A percentile compares a stretch with the other conserved stretches of the same genome.
Conservation (phyloP, 352 stramenopile genomes). For the Phytophthora brassicae region DNA sequence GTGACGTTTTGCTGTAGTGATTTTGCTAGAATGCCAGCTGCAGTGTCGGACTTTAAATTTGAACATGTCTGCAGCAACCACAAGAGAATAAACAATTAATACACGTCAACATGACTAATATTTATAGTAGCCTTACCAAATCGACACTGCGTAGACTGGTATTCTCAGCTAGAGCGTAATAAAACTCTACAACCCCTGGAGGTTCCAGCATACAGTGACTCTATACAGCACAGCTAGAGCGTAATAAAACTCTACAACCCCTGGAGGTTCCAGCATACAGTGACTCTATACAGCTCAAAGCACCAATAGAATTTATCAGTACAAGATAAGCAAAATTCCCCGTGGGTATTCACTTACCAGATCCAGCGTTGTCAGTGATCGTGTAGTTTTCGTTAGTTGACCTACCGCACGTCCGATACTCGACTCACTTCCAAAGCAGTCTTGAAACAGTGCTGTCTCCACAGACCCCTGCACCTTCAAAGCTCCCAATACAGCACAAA, state of each 20-base stretch:
- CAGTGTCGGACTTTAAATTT: slow-evolving; percentile 65
- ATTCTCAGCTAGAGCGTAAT: slow-evolving; percentile 53
- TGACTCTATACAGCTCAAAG: slow-evolving; percentile 72
- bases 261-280: slow-evolving; percentile 56
- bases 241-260: slow-evolving; percentile 59
- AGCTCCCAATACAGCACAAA: slow-evolving; percentile 37
- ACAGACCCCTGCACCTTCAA: slow-evolving; percentile 39
- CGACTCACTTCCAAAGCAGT: slow-evolving; percentile 46
- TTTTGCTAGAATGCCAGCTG: slow-evolving; percentile 49
- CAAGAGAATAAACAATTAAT: neutral
- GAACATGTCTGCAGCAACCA: slow-evolving; percentile 61
- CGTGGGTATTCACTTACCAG: too few relatives aligned
- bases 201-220: slow-evolving; percentile 56
- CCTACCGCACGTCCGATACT: slow-evolving; percentile 34
- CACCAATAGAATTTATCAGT: neutral
- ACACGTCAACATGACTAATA: neutral
- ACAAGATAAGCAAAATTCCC: neutral
- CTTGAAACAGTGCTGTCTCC: slow-evolving; percentile 56
- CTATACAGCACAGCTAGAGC: slow-evolving; percentile 48
- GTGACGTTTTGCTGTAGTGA: slow-evolving; percentile 43
- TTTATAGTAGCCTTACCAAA: slow-evolving; percentile 41
- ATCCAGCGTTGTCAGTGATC: slow-evolving; percentile 49
- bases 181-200: slow-evolving; percentile 61
- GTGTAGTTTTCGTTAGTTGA: slow-evolving; percentile 29
- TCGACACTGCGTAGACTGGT: slow-evolving; percentile 50